A percentile compares a stretch with the other conserved stretches of the same genome.
phyloP scores from a whole-genome alignment of 139 green algal species.

The Mesostigma viride region DNA sequence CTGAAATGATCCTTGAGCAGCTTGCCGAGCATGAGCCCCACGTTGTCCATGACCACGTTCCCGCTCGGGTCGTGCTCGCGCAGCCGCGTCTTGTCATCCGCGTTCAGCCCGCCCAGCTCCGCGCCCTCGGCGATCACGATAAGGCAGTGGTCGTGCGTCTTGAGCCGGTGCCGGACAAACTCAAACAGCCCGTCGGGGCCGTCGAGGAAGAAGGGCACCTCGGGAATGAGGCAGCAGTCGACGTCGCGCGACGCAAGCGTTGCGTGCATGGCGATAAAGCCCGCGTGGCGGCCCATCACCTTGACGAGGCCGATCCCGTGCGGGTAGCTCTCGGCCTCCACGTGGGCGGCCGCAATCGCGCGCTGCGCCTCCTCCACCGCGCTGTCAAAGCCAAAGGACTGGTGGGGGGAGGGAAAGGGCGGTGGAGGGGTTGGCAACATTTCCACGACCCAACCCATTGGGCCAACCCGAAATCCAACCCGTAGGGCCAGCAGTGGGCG shows the following conservation, averaged over 20 bases:
- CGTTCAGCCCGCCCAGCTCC: conserved; percentile 25
- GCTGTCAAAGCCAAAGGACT: conserved; percentile 70
- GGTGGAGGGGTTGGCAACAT: too few species aligned
- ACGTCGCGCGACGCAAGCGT: conserved; percentile 70
- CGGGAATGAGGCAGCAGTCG: conserved; percentile 81
- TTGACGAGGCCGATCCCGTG: conserved; percentile 91
- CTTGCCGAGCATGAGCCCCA: conserved; percentile 63
- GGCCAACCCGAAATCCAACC: too few species aligned
- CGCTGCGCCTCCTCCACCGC: conserved; percentile 90
- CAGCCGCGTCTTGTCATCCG: conserved; percentile 52
- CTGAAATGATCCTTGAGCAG: conserved; percentile 76
- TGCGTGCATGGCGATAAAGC: conserved; percentile 93
- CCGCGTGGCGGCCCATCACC: conserved; percentile 90
- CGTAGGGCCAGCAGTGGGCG: too few species aligned
- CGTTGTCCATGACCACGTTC: conserved; percentile 76
- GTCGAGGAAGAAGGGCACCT: conserved; percentile 73
- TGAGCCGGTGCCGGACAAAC: conserved; percentile 64
- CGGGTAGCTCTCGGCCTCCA: conserved; percentile 72
- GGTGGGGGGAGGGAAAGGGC: too few species aligned
- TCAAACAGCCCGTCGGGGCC: conserved; percentile 60
- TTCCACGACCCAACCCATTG: too few species aligned
- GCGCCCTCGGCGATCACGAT: conserved; percentile 77
- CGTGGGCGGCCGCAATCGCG: conserved; percentile 76
- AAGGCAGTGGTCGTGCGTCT: conserved; percentile 47
- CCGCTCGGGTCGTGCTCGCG: conserved; percentile 64